Evolutionary conservation across 257 asterid species (phyloP).

Genomic region (Gentiana dahurica): DNA sequence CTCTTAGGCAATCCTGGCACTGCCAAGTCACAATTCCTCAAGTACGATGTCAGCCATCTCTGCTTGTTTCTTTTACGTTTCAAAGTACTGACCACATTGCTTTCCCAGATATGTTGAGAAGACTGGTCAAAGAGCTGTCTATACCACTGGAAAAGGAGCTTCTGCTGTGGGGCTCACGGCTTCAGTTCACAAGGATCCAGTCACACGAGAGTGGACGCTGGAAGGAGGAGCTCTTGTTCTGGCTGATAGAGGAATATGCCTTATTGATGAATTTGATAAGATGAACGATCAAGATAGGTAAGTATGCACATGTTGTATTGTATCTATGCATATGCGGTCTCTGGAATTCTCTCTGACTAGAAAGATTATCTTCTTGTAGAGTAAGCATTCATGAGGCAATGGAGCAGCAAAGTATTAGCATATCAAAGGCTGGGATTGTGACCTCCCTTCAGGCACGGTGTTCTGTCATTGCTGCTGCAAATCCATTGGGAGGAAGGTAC

Average conservation of each 20-base stretch:
- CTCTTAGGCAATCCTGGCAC: slow-evolving; percentile 96
- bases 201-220: slow-evolving; percentile 93
- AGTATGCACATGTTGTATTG: slow-evolving; percentile 3
- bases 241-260: slow-evolving; percentile 98
- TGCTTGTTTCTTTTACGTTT: slow-evolving; percentile 6
- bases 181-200: slow-evolving; percentile 93
- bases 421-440: slow-evolving; percentile 93
- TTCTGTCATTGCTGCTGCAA: slow-evolving; percentile 97
- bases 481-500: slow-evolving; percentile 97
- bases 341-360: slow-evolving; percentile 15
- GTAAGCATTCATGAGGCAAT: slow-evolving; percentile 97
- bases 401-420: slow-evolving; percentile 98
- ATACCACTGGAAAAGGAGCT: slow-evolving; percentile 98
- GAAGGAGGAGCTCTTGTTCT: slow-evolving; percentile 98
- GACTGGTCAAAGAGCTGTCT: slow-evolving; percentile 91
- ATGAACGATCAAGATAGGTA: slow-evolving; percentile 98
- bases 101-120: slow-evolving; percentile 67
- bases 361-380: slow-evolving; percentile 27
- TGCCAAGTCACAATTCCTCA: slow-evolving; percentile 94
- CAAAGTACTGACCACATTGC: slow-evolving; percentile 11
- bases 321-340: slow-evolving; percentile 4
- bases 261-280: slow-evolving; percentile 94
- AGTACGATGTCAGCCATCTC: slow-evolving; percentile 37
- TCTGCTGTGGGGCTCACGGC: slow-evolving; percentile 97
- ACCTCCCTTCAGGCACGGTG: slow-evolving; percentile 96